Evolutionary conservation across 805 yeast genomes (phyloP).

Genomic region (Candida corydali): DNA sequence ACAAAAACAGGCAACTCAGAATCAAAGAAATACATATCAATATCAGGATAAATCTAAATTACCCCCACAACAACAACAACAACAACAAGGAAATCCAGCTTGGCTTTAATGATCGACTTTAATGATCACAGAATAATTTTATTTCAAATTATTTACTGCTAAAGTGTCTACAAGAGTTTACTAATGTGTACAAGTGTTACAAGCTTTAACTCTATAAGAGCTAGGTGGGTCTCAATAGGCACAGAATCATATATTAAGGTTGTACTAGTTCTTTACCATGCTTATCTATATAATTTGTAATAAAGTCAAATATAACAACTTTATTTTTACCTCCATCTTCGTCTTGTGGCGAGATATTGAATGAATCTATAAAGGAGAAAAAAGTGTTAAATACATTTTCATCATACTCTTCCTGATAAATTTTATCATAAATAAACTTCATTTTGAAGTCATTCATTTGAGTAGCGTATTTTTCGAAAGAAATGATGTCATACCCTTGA

Average conservation of each 20-base stretch:
- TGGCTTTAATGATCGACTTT: conserved; percentile 14
- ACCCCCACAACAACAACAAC: conserved; percentile 12
- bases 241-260: too few species aligned
- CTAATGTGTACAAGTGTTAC: too few species aligned
- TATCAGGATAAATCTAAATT: conserved; percentile 13
- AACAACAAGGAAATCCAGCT: conserved; percentile 16
- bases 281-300: conserved; percentile 21
- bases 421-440: conserved; percentile 86
- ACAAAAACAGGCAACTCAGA: conserved; percentile 10
- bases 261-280: conserved; percentile 8
- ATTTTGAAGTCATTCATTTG: conserved; percentile 84
- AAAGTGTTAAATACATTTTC: conserved; percentile 90
- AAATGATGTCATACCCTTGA: conserved; percentile 54
- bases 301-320: conserved; percentile 52
- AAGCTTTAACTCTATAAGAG: too few species aligned
- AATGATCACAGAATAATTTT: background rate
- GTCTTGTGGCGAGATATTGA: conserved; percentile 34
- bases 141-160: background rate
- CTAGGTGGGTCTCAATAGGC: too few species aligned
- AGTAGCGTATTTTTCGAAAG: conserved; percentile 58
- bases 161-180: too few species aligned
- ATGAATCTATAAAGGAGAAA: conserved; percentile 84
- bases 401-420: conserved; percentile 82
- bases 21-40: conserved; percentile 12
- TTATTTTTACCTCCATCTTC: conserved; percentile 25